These are phyloP conservation scores for Pelagomonas calceolata DNA, from an alignment of 108 stramenopile species.

Conservation along the genomic window DNA sequence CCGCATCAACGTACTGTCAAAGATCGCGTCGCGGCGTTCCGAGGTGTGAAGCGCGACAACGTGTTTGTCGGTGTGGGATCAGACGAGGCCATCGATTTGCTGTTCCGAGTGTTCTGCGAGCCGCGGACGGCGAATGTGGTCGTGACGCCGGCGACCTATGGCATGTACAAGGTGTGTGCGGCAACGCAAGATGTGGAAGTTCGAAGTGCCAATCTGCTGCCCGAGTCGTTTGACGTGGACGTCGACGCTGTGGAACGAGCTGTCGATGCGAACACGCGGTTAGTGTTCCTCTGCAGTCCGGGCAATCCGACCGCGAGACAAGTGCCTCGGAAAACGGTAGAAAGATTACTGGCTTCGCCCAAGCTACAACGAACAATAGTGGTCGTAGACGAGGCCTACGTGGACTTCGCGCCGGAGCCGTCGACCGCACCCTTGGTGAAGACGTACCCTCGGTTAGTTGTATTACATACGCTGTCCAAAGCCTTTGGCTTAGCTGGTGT, in stretches of 20 bases:
- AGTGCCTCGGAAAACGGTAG: constrained; percentile 59
- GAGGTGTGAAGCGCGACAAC: constrained; percentile 56
- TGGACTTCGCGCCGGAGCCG: constrained; percentile 59
- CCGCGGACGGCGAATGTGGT: constrained; percentile 50
- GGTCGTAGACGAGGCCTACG: constrained; percentile 90
- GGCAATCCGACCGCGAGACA: constrained; percentile 86
- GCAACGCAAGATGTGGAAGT: constrained; percentile 80
- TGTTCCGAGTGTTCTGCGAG: constrained; percentile 82
- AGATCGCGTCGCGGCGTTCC: constrained; percentile 50
- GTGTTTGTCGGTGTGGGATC: constrained; percentile 90
- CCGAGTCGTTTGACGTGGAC: constrained; percentile 53
- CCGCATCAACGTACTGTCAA: constrained; percentile 74
- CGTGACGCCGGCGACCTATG: constrained; percentile 86
- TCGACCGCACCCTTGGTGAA: constrained; percentile 49
- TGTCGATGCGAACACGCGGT: constrained; percentile 60
- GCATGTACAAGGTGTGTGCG: constrained; percentile 94
- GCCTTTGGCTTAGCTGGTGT: constrained; percentile 88
- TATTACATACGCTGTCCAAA: constrained; percentile 85
- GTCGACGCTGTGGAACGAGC: constrained; percentile 42
- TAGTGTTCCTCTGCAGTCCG: constrained; percentile 83
- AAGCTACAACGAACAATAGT: constrained; percentile 53
- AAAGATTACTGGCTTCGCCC: constrained; percentile 39
- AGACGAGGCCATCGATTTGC: constrained; percentile 91
- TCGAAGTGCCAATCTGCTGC: constrained; percentile 55
- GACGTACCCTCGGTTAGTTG: constrained; percentile 60